A percentile compares a stretch with the other conserved stretches of the same genome.
Evolutionary conservation across 2,329 filamentous ascomycete genomes (phyloP).

Genomic region (Venturia aucupariae): DNA sequence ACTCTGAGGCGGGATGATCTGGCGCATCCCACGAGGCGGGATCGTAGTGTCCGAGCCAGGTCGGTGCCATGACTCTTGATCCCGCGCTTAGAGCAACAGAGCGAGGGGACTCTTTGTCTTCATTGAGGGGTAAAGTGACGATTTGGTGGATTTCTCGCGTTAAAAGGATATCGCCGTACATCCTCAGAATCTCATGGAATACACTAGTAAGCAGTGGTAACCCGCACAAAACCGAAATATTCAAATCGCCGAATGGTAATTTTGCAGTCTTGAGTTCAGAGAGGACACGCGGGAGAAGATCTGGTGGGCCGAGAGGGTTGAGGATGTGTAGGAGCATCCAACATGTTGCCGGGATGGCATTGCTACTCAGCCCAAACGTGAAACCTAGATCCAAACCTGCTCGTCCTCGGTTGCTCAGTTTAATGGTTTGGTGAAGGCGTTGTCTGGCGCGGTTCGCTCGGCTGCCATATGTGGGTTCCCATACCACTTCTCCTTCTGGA

Average conservation of each 20-base stretch:
- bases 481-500: constrained; percentile 18
- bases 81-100: constrained; percentile 13
- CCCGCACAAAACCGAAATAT: constrained; percentile 21
- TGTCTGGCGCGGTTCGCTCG: constrained; percentile 24
- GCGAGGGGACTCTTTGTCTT: constrained; percentile 12
- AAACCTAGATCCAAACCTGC: constrained; percentile 24
- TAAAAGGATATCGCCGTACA: constrained; percentile 26
- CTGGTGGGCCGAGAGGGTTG: constrained; percentile 20
- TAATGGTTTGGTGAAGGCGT: constrained; percentile 19
- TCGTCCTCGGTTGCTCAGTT: constrained; percentile 18
- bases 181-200: constrained; percentile 25
- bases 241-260: constrained; percentile 20
- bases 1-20: constrained; percentile 13
- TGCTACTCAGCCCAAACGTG: constrained; percentile 24
- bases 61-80: constrained; percentile 22
- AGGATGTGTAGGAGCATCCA: constrained; percentile 28
- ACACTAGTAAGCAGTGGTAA: constrained; percentile 27
- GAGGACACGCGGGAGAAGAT: constrained; percentile 21
- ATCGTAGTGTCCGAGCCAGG: constrained; percentile 23
- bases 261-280: constrained; percentile 20
- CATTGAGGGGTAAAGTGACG: constrained; percentile 22
- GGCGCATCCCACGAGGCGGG: constrained; percentile 18
- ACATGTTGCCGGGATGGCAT: constrained; percentile 24
- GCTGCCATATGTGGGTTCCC: constrained; percentile 23
- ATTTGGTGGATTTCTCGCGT: constrained; percentile 23